Conservation (phyloP, 2,329 filamentous ascomycete genomes). For the Fusarium sp. region DNA sequence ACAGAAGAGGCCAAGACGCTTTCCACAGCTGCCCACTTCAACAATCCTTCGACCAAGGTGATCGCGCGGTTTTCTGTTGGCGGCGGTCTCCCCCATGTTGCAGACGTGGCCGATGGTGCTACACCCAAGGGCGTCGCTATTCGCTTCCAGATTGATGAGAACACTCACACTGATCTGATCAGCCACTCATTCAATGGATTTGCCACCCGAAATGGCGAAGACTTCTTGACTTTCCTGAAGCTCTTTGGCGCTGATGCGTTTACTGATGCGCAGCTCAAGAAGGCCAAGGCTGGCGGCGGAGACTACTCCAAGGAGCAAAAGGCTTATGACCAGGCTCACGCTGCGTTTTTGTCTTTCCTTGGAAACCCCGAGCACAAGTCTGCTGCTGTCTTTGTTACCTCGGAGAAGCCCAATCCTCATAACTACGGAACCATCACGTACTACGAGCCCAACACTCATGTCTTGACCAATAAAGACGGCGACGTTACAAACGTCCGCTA, state of each 20-base stretch:
- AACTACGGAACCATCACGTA: constrained; percentile 27
- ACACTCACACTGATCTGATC: constrained; percentile 19
- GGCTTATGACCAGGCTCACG: neutral
- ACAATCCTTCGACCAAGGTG: constrained; percentile 5
- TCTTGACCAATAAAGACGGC: constrained; percentile 13
- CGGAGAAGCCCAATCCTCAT: constrained; percentile 18
- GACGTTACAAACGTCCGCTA: constrained; percentile 13
- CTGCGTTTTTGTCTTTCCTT: neutral
- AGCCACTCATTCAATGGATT: constrained; percentile 21
- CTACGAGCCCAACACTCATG: constrained; percentile 24
- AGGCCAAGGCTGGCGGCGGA: neutral
- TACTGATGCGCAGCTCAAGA: neutral
- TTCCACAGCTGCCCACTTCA: constrained; percentile 18
- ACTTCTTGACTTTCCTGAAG: constrained; percentile 14
- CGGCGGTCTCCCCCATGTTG: constrained; percentile 7
- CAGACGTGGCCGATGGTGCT: constrained; percentile 6
- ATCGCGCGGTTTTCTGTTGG: constrained; percentile 23
- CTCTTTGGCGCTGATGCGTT: constrained; percentile 2
- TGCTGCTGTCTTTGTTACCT: constrained; percentile 1
- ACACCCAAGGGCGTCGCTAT: constrained; percentile 23
- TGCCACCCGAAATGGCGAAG: constrained; percentile 3
- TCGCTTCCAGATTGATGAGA: constrained; percentile 18
- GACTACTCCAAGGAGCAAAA: constrained; percentile 4
- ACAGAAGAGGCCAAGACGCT: constrained; percentile 12
- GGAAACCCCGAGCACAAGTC: neutral